These are phyloP conservation scores for Protostelium mycophagum DNA, from an alignment of 78 protist genomes.

Conservation along the genomic window DNA sequence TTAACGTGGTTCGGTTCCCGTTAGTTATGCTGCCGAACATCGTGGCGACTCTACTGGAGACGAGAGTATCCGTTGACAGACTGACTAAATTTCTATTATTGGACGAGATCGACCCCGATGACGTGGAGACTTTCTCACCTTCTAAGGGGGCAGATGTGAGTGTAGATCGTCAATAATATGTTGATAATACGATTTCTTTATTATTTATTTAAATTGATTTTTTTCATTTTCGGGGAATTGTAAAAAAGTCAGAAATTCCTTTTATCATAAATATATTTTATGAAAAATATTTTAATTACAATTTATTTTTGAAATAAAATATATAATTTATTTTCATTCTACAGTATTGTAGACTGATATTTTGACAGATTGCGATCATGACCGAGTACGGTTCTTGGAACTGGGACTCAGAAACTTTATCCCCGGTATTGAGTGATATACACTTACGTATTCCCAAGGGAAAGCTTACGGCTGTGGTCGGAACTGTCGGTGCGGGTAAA, in stretches of 20 bases:
- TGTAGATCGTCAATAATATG: too few species aligned
- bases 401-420: constrained; percentile 39
- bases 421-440: background rate
- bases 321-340: too few species aligned
- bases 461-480: constrained; percentile 26
- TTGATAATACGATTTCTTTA: too few species aligned
- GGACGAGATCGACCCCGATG: constrained; percentile 46
- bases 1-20: constrained; percentile 85
- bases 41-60: constrained; percentile 56
- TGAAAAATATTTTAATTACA: too few species aligned
- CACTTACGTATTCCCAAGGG: constrained; percentile 17
- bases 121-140: constrained; percentile 1
- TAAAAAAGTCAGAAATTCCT: too few species aligned
- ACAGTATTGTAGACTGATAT: too few species aligned
- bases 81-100: constrained; percentile 51
- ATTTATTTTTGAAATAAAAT: too few species aligned
- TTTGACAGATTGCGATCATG: constrained; percentile 6
- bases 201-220: too few species aligned
- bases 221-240: too few species aligned
- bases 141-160: background rate
- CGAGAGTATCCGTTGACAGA: constrained; percentile 69
- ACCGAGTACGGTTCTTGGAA: constrained; percentile 28
- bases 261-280: too few species aligned
- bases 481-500: constrained; percentile 90
- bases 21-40: constrained; percentile 72